A percentile compares a stretch with the other conserved stretches of the same genome.
phyloP scores from a whole-genome alignment of 1,284 basidiomycete genomes.

The Stereum hirsutum region DNA sequence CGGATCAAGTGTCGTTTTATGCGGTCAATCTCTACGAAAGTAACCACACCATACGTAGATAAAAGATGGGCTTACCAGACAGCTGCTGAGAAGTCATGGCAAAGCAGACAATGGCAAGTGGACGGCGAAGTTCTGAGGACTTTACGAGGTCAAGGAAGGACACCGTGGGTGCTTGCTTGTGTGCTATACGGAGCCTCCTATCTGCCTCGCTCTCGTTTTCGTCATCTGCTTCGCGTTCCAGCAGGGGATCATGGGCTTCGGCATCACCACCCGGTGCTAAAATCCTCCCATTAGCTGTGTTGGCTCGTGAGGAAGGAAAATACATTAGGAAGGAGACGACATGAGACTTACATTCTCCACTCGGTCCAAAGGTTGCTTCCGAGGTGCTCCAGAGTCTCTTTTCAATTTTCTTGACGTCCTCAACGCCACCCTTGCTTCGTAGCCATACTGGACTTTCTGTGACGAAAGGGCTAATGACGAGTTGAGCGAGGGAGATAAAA shows the following conservation, averaged over 20 bases:
- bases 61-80: conserved; percentile 46
- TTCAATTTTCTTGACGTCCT: conserved; percentile 37
- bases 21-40: too few relatives aligned
- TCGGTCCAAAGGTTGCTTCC: too few relatives aligned
- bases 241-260: conserved; percentile 37
- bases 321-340: too few relatives aligned
- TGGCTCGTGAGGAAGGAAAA: too few relatives aligned
- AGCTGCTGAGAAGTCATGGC: conserved; percentile 76
- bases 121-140: conserved; percentile 49
- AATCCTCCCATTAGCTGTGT: too few relatives aligned
- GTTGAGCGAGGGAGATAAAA: conserved; percentile 49
- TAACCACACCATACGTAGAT: too few relatives aligned
- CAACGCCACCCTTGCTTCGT: conserved; percentile 34
- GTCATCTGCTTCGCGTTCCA: conserved; percentile 23
- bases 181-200: too few relatives aligned
- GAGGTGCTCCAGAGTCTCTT: conserved; percentile 40
- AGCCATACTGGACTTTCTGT: conserved; percentile 69
- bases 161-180: conserved; percentile 17
- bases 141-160: conserved; percentile 46
- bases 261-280: conserved; percentile 14
- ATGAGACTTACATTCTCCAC: too few relatives aligned
- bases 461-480: conserved; percentile 40
- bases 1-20: too few relatives aligned
- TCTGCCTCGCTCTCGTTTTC: conserved; percentile 12
- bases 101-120: conserved; percentile 63